Evolutionary conservation across 2,329 filamentous ascomycete genomes (phyloP).

Genomic region (Epichloe sp.): DNA sequence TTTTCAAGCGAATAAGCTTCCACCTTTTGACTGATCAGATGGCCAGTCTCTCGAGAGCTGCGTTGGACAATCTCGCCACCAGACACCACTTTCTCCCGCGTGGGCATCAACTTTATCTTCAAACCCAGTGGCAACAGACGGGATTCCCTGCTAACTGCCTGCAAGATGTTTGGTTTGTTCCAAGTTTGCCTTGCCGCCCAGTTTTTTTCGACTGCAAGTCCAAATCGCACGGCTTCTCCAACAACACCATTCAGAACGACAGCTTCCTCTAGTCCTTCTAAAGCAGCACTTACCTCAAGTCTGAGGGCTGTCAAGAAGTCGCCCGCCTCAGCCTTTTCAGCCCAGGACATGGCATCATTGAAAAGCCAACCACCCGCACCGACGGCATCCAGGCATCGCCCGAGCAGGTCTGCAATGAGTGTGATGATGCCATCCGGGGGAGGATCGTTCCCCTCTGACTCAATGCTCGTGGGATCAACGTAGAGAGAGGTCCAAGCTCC

Average conservation of each 20-base stretch:
- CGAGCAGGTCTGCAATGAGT: slow-evolving; percentile 58
- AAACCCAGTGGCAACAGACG: slow-evolving; percentile 59
- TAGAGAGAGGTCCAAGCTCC: slow-evolving; percentile 67
- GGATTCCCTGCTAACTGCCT: slow-evolving; percentile 30
- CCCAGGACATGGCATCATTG: slow-evolving; percentile 40
- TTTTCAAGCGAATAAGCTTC: slow-evolving; percentile 74
- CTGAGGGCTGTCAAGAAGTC: slow-evolving; percentile 54
- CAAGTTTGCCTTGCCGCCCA: slow-evolving; percentile 14
- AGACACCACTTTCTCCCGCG: slow-evolving; percentile 45
- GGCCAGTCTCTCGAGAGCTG: slow-evolving; percentile 59
- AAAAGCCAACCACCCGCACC: slow-evolving; percentile 63
- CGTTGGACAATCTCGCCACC: slow-evolving; percentile 59
- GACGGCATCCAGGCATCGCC: slow-evolving; percentile 62
- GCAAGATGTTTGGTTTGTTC: slow-evolving; percentile 30
- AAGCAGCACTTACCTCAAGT: slow-evolving; percentile 54
- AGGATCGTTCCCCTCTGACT: slow-evolving; percentile 25
- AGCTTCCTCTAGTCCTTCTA: slow-evolving; percentile 60
- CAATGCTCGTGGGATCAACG: slow-evolving; percentile 41
- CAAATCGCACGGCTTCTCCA: slow-evolving; percentile 53
- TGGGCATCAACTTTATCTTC: slow-evolving; percentile 41
- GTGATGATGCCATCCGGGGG: slow-evolving; percentile 58
- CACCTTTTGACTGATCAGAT: slow-evolving; percentile 65
- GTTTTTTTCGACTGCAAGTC: slow-evolving; percentile 25
- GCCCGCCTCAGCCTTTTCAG: slow-evolving; percentile 40
- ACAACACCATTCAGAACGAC: slow-evolving; percentile 51